Percentiles rank a stretch among this genome's conserved stretches.
These are phyloP conservation scores for Posidonia oceanica DNA, from an alignment of 116 monocot genomes.

Conservation along the genomic window DNA sequence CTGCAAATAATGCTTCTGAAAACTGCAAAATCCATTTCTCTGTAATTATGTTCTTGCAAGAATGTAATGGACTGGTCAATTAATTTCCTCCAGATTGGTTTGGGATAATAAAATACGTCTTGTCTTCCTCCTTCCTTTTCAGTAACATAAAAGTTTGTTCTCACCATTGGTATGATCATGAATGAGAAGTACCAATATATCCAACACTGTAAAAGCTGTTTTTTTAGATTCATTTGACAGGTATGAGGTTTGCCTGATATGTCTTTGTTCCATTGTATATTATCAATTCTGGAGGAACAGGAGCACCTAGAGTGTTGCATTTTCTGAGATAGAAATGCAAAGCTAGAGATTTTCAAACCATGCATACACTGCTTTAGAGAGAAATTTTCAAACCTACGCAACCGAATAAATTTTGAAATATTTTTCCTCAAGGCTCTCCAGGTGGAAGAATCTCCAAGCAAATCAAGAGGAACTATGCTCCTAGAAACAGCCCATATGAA, in stretches of 20 bases:
- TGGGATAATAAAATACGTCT: slow-evolving; percentile 75
- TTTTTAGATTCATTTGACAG: slow-evolving; percentile 6
- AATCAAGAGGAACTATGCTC: slow-evolving; percentile 53
- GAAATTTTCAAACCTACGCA: slow-evolving; percentile 62
- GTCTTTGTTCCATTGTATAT: not conserved
- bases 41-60: slow-evolving; percentile 38
- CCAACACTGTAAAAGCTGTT: slow-evolving; percentile 44
- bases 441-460: slow-evolving; percentile 52
- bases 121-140: slow-evolving; percentile 60
- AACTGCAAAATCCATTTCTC: slow-evolving; percentile 15
- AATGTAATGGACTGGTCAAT: slow-evolving; percentile 15
- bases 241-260: not conserved
- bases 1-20: slow-evolving; percentile 12
- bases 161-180: slow-evolving; percentile 57
- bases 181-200: slow-evolving; percentile 77
- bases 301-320: slow-evolving; percentile 10
- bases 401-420: slow-evolving; percentile 71
- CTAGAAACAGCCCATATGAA: slow-evolving; percentile 77
- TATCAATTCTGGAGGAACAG: slow-evolving; percentile 2
- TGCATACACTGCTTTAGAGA: slow-evolving; percentile 43
- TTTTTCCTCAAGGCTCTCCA: slow-evolving; percentile 73
- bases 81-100: slow-evolving; percentile 50
- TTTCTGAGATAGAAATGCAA: slow-evolving; percentile 29
- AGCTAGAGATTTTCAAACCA: slow-evolving; percentile 41
- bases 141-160: slow-evolving; percentile 77